phyloP scores from a whole-genome alignment of 306 rosid genomes.

The Erythrophleum fordii region DNA sequence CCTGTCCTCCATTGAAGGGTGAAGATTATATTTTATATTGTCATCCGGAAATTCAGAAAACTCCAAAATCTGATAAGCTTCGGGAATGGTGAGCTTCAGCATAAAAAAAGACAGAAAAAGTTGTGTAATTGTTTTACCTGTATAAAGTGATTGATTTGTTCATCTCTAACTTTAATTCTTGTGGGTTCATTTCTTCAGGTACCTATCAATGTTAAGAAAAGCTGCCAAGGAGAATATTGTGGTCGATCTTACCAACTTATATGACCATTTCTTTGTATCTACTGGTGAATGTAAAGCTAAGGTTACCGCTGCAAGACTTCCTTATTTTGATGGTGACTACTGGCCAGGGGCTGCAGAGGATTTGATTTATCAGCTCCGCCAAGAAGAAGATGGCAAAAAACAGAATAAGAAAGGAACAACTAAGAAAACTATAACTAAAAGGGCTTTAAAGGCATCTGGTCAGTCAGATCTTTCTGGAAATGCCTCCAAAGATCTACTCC shows the following conservation, averaged over 20 bases:
- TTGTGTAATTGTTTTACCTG: constrained; percentile 11
- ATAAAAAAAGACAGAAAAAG: background rate
- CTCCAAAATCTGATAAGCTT: constrained; percentile 99
- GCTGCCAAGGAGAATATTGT: constrained; percentile 91
- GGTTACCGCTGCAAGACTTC: constrained; percentile 95
- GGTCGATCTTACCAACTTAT: constrained; percentile 84
- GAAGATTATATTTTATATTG: constrained; percentile 97
- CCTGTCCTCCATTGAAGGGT: constrained; percentile 99
- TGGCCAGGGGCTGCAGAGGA: constrained; percentile 99
- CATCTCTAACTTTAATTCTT: constrained; percentile 40
- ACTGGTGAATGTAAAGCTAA: constrained; percentile 83
- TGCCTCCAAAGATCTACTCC: constrained; percentile 90
- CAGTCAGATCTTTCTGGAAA: constrained; percentile 97
- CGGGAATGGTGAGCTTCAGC: constrained; percentile 83
- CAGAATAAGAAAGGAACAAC: constrained; percentile 89
- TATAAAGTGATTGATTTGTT: constrained; percentile 21
- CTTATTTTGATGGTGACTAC: constrained; percentile 98
- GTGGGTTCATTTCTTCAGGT: constrained; percentile 59
- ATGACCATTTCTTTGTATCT: constrained; percentile 88
- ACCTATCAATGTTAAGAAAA: constrained; percentile 88
- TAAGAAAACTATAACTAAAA: constrained; percentile 86
- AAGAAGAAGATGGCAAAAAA: constrained; percentile 96
- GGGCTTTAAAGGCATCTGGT: constrained; percentile 94
- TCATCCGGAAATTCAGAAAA: constrained; percentile 98
- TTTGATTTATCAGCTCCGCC: constrained; percentile 90